Evolutionary conservation across 306 rosid genomes (phyloP), one percentile per base, ranked within the genome.

Genomic region (Pterocarpus santalinus): DNA sequence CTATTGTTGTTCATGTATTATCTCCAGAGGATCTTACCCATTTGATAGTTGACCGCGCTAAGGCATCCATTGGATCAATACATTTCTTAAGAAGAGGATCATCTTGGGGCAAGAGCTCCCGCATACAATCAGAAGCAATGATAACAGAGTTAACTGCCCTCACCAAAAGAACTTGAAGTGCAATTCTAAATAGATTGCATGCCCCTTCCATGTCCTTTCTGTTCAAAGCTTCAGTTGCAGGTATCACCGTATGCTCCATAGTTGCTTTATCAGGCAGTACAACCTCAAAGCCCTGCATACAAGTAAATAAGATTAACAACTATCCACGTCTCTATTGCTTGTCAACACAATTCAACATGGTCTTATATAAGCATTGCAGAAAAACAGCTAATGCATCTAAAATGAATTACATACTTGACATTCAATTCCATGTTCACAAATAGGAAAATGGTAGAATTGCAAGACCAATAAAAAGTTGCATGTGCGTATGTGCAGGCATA

Each of bases 141-240:
- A 93, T 83, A 17, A 93, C 73, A 44, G 79, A 77, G 74, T 85
- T 93, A 47, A 86, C 93, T 36, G 91, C 97, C 72, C 94, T 90
- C 65, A 91, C 91, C 61, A 91, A 62, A 85, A 93, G 94, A 90
- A 90, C 92, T 77, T 88, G 94, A 77, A 93, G 90, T 1, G 93
- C 92, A 58, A 94, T 89, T 87, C 94, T 86, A 69, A 90, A 79
- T 51, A 91, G 90, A 76, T 90, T 93, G 75, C 85, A 80, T 33
- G 97, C 94, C 61, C 94, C 98, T 90, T 93, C 91, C 78, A 87
- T 86, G 83, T 93, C 97, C 33, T 90, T 90, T 84, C 94, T 81
- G 76, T 84, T 80, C 80, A 90, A 74, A 71, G 97, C 97, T 83
- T 90, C 97, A 58, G 77, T 82, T 51, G 94, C 92, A 55, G 97